Conservation (phyloP, 2,329 filamentous ascomycete genomes). For the Penicillium sp. region DNA sequence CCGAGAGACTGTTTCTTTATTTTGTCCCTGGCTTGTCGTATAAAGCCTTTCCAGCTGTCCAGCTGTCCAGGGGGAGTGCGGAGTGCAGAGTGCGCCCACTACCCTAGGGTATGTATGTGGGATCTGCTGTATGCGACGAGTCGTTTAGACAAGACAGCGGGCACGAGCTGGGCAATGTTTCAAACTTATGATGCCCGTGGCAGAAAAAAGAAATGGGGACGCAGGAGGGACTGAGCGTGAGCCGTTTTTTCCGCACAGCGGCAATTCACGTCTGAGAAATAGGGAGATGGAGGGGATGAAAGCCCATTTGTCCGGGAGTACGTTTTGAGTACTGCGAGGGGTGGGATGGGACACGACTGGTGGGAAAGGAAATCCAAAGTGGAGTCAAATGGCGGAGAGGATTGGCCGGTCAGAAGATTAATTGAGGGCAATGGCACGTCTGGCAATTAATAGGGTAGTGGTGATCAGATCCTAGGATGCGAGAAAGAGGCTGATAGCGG, state of each 20-base stretch:
- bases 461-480: slow-evolving; percentile 17
- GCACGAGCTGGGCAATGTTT: neutral
- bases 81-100: too few relatives aligned
- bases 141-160: too few relatives aligned
- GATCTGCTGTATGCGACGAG: too few relatives aligned
- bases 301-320: slow-evolving; percentile 8
- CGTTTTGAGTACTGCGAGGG: neutral
- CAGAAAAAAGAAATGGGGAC: neutral
- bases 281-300: neutral
- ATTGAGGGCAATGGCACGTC: slow-evolving; percentile 2
- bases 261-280: neutral
- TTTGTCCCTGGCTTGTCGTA: neutral
- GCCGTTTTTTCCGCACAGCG: slow-evolving; percentile 7
- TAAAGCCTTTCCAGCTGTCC: too few relatives aligned
- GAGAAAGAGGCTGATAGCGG: slow-evolving; percentile 21
- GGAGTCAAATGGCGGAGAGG: neutral
- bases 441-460: neutral
- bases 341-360: neutral
- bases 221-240: slow-evolving; percentile 4
- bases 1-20: neutral
- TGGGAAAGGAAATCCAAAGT: neutral
- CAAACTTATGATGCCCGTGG: neutral
- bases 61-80: too few relatives aligned
- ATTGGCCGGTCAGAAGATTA: neutral
- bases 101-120: too few relatives aligned